phyloP scores from a whole-genome alignment of 2,329 filamentous ascomycete genomes.

The Exophiala spinifera region DNA sequence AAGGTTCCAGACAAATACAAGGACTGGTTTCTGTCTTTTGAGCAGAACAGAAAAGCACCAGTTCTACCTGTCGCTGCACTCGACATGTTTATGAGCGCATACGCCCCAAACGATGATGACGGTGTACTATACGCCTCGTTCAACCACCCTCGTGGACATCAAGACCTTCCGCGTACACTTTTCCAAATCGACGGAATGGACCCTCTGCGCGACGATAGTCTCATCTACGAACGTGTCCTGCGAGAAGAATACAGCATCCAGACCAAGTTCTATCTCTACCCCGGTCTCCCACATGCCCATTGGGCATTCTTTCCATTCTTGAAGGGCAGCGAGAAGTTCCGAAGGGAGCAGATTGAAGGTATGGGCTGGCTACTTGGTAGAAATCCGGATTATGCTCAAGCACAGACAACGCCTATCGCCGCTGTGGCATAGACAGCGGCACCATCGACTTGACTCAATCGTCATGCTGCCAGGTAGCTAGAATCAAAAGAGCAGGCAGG shows the following conservation, averaged over 20 bases:
- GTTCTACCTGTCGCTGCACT: constrained; percentile 20
- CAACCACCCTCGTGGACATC: constrained; percentile 22
- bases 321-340: constrained; percentile 27
- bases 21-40: not conserved
- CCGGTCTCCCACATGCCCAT: constrained; percentile 35
- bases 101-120: constrained; percentile 8
- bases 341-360: constrained; percentile 26
- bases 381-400: constrained; percentile 6
- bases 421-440: not conserved
- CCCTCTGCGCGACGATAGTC: constrained; percentile 8
- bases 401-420: not conserved
- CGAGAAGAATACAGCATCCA: constrained; percentile 27
- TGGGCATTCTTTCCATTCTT: constrained; percentile 30
- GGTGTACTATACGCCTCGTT: not conserved
- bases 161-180: constrained; percentile 23
- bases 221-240: constrained; percentile 27
- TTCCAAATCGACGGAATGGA: constrained; percentile 11
- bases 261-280: constrained; percentile 33
- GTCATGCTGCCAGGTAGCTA: not conserved
- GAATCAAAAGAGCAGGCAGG: no score
- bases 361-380: constrained; percentile 24
- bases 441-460: not conserved
- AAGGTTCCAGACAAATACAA: constrained; percentile 7
- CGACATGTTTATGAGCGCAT: constrained; percentile 17
- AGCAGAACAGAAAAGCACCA: constrained; percentile 8